Conservation (phyloP, 352 stramenopile species). For the Pythium folliculosum region DNA sequence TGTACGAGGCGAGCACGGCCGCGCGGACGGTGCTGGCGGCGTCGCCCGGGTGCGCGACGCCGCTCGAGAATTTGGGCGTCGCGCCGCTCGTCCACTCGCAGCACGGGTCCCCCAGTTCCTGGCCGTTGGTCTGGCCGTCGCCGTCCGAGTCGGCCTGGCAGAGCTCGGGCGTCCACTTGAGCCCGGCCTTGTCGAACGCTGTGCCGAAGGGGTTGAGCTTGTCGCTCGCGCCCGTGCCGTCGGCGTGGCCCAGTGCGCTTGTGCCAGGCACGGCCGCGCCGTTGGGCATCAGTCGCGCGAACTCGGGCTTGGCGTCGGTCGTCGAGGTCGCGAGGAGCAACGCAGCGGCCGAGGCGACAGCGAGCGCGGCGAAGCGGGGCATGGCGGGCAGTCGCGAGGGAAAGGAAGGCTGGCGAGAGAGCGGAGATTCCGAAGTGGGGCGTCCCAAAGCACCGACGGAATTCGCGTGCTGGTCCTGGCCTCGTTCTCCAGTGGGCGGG, state of each 20-base stretch:
- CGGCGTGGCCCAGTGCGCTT: conserved; percentile 27
- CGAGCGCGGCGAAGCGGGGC: background rate
- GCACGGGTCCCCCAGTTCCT: conserved; percentile 61
- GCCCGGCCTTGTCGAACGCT: conserved; percentile 32
- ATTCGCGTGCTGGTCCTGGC: too few species aligned
- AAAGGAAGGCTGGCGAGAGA: background rate
- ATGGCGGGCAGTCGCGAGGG: background rate
- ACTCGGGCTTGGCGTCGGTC: conserved; percentile 14
- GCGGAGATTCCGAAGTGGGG: background rate
- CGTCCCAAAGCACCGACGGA: background rate
- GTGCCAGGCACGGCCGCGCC: background rate
- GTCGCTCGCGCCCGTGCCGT: conserved; percentile 14
- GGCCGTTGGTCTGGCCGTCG: conserved; percentile 57
- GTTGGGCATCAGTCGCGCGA: conserved; percentile 11
- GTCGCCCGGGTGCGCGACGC: conserved; percentile 25
- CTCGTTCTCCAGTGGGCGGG: background rate
- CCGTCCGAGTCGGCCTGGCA: conserved; percentile 54
- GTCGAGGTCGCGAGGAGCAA: background rate
- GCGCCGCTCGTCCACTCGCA: conserved; percentile 31
- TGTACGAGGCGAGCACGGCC: conserved; percentile 18
- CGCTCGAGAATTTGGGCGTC: conserved; percentile 3
- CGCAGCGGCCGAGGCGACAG: too few species aligned
- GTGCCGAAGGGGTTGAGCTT: conserved; percentile 39
- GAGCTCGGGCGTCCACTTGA: conserved; percentile 33
- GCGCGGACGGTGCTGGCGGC: conserved; percentile 9